phyloP scores from a whole-genome alignment of 805 yeast species.

The Hanseniaspora vineae region DNA sequence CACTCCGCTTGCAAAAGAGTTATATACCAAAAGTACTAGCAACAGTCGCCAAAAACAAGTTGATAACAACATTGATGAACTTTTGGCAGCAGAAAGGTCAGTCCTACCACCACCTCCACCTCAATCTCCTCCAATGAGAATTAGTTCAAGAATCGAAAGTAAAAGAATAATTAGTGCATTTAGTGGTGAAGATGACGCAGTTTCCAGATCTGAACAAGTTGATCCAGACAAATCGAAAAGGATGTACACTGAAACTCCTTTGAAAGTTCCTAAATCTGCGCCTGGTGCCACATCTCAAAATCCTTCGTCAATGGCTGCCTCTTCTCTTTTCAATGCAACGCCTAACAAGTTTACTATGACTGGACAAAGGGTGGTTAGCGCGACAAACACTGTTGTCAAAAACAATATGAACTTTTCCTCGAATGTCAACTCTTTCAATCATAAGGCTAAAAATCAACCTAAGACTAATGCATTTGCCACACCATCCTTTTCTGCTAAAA shows the following conservation, averaged over 20 bases:
- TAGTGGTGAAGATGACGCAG: conserved; percentile 23
- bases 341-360: conserved; percentile 16
- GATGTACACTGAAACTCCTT: conserved; percentile 14
- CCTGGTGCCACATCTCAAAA: no score
- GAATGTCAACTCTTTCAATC: conserved; percentile 7
- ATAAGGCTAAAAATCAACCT: background rate
- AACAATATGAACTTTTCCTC: conserved; percentile 5
- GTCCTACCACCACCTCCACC: conserved; percentile 27
- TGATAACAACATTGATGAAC: conserved; percentile 21
- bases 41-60: background rate
- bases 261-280: background rate
- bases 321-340: conserved; percentile 8
- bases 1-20: conserved; percentile 29
- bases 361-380: conserved; percentile 21
- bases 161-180: conserved; percentile 18
- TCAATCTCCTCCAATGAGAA: conserved; percentile 26
- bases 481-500: conserved; percentile 8
- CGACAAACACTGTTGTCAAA: conserved; percentile 9
- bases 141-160: conserved; percentile 22
- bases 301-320: background rate
- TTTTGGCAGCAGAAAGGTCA: conserved; percentile 17
- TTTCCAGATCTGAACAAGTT: conserved; percentile 25
- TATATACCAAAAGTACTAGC: conserved; percentile 15
- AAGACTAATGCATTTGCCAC: conserved; percentile 3
- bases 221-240: conserved; percentile 26